Evolutionary conservation across 768 basidiomycete genomes (phyloP).

Genomic region (Lentinula raphanica): DNA sequence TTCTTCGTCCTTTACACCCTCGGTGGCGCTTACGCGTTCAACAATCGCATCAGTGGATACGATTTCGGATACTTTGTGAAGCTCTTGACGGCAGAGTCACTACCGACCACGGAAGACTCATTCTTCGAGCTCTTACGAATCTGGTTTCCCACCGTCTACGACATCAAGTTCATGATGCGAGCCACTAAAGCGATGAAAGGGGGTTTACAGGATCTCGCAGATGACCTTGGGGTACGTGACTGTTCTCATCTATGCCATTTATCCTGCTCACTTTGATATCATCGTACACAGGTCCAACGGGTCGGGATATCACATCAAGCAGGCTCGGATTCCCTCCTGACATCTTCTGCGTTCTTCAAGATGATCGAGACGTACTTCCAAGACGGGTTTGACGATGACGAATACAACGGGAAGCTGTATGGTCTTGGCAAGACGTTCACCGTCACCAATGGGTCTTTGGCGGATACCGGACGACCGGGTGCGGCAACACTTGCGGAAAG

Average conservation of each 20-base stretch:
- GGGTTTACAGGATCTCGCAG: slow-evolving; percentile 89
- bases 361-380: slow-evolving; percentile 91
- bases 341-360: slow-evolving; percentile 92
- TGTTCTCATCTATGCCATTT: not conserved
- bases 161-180: slow-evolving; percentile 96
- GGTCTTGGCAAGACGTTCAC: slow-evolving; percentile 80
- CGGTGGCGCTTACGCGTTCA: not conserved
- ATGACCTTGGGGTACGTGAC: slow-evolving; percentile 80
- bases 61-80: slow-evolving; percentile 99
- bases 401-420: slow-evolving; percentile 80
- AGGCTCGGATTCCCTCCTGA: slow-evolving; percentile 94
- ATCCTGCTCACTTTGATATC: not conserved
- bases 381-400: slow-evolving; percentile 77
- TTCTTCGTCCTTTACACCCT: slow-evolving; percentile 23
- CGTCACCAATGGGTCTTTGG: slow-evolving; percentile 51
- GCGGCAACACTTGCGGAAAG: slow-evolving; percentile 80
- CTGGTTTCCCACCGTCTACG: slow-evolving; percentile 97
- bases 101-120: slow-evolving; percentile 83
- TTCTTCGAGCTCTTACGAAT: slow-evolving; percentile 84
- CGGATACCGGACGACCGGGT: slow-evolving; percentile 53
- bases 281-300: slow-evolving; percentile 63
- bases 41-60: slow-evolving; percentile 68
- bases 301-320: slow-evolving; percentile 93
- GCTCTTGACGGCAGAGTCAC: slow-evolving; percentile 76
- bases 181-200: slow-evolving; percentile 83